These are phyloP conservation scores for Echinochloa phyllopogon DNA, from an alignment of 176 grass and related monocot genomes.

Conservation along the genomic window DNA sequence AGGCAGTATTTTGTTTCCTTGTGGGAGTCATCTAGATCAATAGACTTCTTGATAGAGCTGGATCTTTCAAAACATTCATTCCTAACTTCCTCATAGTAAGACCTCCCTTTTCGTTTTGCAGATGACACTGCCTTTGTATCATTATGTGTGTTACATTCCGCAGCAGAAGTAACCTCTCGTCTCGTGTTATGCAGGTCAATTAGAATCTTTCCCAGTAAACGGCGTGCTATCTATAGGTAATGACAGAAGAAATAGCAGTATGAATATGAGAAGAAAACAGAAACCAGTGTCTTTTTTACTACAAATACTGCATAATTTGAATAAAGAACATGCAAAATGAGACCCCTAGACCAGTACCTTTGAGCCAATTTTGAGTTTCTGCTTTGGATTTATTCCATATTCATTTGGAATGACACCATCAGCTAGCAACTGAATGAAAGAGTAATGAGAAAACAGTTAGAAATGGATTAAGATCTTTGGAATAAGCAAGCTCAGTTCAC, in stretches of 20 bases:
- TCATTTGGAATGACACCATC: constrained; percentile 98
- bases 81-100: constrained; percentile 45
- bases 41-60: constrained; percentile 54
- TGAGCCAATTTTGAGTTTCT: constrained; percentile 95
- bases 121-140: constrained; percentile 45
- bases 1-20: constrained; percentile 97
- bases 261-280: constrained; percentile 29
- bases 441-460: constrained; percentile 39
- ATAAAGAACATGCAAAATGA: constrained; percentile 23
- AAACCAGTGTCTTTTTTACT: neutral
- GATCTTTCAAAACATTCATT: constrained; percentile 59
- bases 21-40: constrained; percentile 67
- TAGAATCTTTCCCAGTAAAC: constrained; percentile 92
- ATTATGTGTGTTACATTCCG: constrained; percentile 55
- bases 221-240: constrained; percentile 76
- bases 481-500: constrained; percentile 21
- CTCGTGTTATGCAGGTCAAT: constrained; percentile 94
- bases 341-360: constrained; percentile 61
- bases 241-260: constrained; percentile 31
- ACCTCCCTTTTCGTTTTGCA: constrained; percentile 57
- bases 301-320: constrained; percentile 12
- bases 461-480: constrained; percentile 12
- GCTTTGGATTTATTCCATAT: constrained; percentile 91
- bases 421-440: constrained; percentile 78
- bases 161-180: constrained; percentile 65